Base-by-base conservation (phyloP, 176 grass and related monocot genomes). In the Hyparrhenia diplandra region DNA sequence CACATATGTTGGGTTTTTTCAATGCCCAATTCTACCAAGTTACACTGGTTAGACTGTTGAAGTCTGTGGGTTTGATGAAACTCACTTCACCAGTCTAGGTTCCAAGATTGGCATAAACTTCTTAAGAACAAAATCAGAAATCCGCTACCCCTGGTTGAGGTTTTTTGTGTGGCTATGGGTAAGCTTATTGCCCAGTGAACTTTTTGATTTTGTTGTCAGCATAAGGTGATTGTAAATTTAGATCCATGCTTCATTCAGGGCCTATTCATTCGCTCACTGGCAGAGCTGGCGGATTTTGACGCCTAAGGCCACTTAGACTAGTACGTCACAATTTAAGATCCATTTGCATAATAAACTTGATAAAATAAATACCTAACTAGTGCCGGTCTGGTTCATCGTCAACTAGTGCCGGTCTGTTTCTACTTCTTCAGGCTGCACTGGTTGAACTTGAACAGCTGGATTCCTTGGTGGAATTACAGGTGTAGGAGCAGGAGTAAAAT, bases 171-270 rank as follows among this genome's bases (percentile, higher is more conserved):
- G 51, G 6, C 6, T 21, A 55, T 55, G 51, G 8, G 21, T 11
- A 6, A 59, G 55, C 23, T 59, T 58, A 24, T 58, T 23, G 21
- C 1, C 54, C 3, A 9, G 54, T 24, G n/a, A 57, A 24, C 3
- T 58, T 11, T 24, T 59, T 59, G 4, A 2, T 11, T 67, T 68
- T 24, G 10, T 64, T 55, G 32, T 71, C 20, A 54, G 69, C 24
- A 41, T 24, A 82, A 71, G 40, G 69, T 71, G 24, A 41, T 62
- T 42, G 18, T n/a, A 14, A 10, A 64, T 77, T 77, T 78, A 61
- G 69, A 39, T 63, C 11, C 10, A 46, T 62, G 73, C 13, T 28
- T 79, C 16, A 8, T 28, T 68, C 36, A 69, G 24, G 11, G 12
- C 23, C 39, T 70, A n/a, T 59, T 59, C 55, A 42, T 36, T 40